A percentile compares a stretch with the other conserved stretches of the same genome.
phyloP scores from a whole-genome alignment of 768 basidiomycete species.

The Boletus reticuloceps region DNA sequence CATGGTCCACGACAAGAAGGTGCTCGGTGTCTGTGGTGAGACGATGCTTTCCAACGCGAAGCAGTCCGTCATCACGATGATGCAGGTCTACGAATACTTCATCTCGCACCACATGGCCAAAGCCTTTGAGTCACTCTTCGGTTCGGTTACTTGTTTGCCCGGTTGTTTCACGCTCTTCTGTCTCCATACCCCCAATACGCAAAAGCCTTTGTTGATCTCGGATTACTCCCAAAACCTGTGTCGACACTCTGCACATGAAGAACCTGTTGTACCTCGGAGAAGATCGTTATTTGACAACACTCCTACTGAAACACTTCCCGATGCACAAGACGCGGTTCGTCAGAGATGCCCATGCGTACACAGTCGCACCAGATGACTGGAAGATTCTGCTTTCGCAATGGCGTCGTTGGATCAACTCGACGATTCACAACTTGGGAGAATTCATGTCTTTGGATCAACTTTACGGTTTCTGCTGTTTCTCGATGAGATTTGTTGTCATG shows the following conservation, averaged over 20 bases:
- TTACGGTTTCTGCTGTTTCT: slow-evolving; percentile 98
- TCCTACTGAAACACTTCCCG: slow-evolving; percentile 95
- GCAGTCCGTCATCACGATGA: slow-evolving; percentile 94
- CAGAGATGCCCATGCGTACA: slow-evolving; percentile 90
- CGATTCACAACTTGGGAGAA: slow-evolving; percentile 94
- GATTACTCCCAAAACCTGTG: slow-evolving; percentile 97
- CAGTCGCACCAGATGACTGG: slow-evolving; percentile 96
- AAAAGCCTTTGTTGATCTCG: slow-evolving; percentile 89
- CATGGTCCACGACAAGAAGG: slow-evolving; percentile 95
- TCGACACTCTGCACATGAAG: slow-evolving; percentile 98
- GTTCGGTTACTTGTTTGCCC: slow-evolving; percentile 96
- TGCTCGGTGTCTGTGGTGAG: slow-evolving; percentile 94
- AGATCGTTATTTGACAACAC: slow-evolving; percentile 97
- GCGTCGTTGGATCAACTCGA: slow-evolving; percentile 99
- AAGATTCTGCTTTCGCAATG: slow-evolving; percentile 91
- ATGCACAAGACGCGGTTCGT: slow-evolving; percentile 93
- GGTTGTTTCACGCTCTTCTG: slow-evolving; percentile 99
- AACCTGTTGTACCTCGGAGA: slow-evolving; percentile 96
- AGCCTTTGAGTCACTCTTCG: slow-evolving; percentile 95
- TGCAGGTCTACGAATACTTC: slow-evolving; percentile 99
- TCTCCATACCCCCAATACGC: slow-evolving; percentile 88
- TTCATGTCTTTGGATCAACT: slow-evolving; percentile 87
- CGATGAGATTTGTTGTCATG: slow-evolving; percentile 98
- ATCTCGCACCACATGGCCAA: slow-evolving; percentile 99
- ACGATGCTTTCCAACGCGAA: slow-evolving; percentile 91